phyloP scores from a whole-genome alignment of 352 stramenopile genomes.

The Saprolegnia parasitica region DNA sequence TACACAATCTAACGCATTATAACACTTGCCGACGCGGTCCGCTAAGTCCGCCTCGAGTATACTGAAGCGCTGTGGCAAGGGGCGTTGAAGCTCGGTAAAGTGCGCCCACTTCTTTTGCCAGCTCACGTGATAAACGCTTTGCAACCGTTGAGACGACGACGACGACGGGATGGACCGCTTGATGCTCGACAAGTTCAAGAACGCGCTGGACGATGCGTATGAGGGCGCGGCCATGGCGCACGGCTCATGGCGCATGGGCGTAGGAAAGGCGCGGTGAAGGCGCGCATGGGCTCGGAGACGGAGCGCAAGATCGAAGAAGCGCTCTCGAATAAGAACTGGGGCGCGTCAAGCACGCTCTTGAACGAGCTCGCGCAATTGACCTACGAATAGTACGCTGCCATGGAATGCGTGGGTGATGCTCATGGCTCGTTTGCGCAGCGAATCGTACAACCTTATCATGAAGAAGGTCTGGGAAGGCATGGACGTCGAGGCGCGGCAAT shows the following conservation, averaged over 20 bases:
- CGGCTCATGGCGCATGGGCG: background rate
- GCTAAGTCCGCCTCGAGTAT: background rate
- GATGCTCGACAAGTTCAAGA: constrained; percentile 80
- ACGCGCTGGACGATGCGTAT: constrained; percentile 85
- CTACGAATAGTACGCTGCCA: constrained; percentile 86
- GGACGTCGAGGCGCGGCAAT: constrained; percentile 86
- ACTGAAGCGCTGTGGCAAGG: background rate
- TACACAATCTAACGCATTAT: background rate
- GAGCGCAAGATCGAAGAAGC: constrained; percentile 91
- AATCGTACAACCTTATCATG: constrained; percentile 87
- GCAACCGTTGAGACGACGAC: constrained; percentile 25
- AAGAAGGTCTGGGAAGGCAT: constrained; percentile 94
- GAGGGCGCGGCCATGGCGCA: constrained; percentile 29
- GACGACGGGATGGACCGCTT: constrained; percentile 66
- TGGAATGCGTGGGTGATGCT: background rate
- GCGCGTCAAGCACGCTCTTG: constrained; percentile 95
- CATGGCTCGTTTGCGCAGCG: constrained; percentile 38
- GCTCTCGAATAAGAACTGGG: constrained; percentile 99
- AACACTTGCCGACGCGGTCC: background rate
- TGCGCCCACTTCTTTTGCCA: constrained; percentile 13
- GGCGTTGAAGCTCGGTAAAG: constrained; percentile 5
- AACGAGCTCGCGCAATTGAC: constrained; percentile 98
- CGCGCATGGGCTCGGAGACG: constrained; percentile 82
- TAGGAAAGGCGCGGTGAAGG: constrained; percentile 83
- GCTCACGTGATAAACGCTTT: constrained; percentile 26